A percentile compares a stretch with the other conserved stretches of the same genome.
Conservation (phyloP, 2,329 filamentous ascomycete genomes). For the Fusarium ambrosium region DNA sequence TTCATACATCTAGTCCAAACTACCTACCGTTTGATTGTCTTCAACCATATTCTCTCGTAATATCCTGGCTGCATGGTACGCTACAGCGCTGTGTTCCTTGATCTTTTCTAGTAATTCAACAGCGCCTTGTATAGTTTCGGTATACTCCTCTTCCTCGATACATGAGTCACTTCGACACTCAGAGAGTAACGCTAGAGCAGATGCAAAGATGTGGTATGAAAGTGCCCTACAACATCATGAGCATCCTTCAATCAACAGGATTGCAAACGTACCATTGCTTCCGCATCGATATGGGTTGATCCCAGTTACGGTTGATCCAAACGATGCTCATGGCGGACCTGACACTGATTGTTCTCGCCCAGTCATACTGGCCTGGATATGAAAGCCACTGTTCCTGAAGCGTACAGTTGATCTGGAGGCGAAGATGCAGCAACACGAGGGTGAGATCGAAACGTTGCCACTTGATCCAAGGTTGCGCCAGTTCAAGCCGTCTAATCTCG, state of each 20-base stretch:
- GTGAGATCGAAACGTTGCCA: constrained; percentile 31
- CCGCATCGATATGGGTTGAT: constrained; percentile 24
- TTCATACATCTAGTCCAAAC: neutral
- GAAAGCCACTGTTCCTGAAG: constrained; percentile 23
- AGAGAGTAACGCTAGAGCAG: neutral
- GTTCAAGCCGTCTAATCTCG: constrained; percentile 1
- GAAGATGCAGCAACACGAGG: constrained; percentile 23
- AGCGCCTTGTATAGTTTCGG: neutral
- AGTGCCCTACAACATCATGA: neutral
- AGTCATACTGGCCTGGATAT: constrained; percentile 10
- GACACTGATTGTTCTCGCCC: constrained; percentile 20
- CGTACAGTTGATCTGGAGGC: constrained; percentile 19
- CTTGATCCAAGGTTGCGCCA: constrained; percentile 24
- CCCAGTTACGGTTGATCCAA: constrained; percentile 31
- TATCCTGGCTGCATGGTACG: neutral
- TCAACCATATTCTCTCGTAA: neutral
- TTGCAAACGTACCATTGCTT: constrained; percentile 22
- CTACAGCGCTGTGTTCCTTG: neutral
- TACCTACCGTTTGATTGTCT: neutral
- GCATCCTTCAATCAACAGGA: neutral
- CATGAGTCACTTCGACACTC: neutral
- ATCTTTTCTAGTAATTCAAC: neutral
- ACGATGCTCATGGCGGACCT: constrained; percentile 21
- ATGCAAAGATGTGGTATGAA: neutral
- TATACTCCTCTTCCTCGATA: neutral